These are phyloP conservation scores for Tricholoma sp. DNA, from an alignment of 768 basidiomycete species.

Conservation along the genomic window DNA sequence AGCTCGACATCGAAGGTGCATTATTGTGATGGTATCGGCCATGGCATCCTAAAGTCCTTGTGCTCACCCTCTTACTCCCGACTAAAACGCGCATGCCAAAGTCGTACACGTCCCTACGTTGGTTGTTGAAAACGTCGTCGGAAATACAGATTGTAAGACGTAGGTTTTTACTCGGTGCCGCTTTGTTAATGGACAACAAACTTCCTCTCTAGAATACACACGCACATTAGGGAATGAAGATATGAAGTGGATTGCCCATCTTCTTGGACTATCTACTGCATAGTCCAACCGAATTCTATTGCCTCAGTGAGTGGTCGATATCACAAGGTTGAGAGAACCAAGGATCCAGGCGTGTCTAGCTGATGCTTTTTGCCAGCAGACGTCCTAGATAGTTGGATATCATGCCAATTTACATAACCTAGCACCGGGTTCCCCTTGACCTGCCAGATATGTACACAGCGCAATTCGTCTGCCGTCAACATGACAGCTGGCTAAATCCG, in stretches of 20 bases:
- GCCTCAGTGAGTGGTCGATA: too few species aligned
- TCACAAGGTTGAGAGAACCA: not conserved
- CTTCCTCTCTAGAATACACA: too few species aligned
- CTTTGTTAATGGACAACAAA: too few species aligned
- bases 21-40: too few species aligned
- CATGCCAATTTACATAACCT: not conserved
- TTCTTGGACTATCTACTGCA: not conserved
- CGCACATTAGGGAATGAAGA: not conserved
- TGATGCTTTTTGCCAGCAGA: not conserved
- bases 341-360: not conserved
- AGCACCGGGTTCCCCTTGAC: not conserved
- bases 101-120: too few species aligned
- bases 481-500: conserved; percentile 35
- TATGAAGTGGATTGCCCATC: not conserved
- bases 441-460: not conserved
- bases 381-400: not conserved
- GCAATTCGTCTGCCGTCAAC: not conserved
- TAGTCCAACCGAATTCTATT: not conserved
- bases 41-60: too few species aligned
- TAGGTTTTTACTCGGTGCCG: too few species aligned
- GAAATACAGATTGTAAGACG: too few species aligned
- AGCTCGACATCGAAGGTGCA: too few species aligned
- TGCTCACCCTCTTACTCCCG: too few species aligned
- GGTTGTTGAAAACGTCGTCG: too few species aligned
- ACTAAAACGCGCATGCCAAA: too few species aligned